Conservation (phyloP, 2,329 filamentous ascomycete genomes). For the Colletotrichum horii region DNA sequence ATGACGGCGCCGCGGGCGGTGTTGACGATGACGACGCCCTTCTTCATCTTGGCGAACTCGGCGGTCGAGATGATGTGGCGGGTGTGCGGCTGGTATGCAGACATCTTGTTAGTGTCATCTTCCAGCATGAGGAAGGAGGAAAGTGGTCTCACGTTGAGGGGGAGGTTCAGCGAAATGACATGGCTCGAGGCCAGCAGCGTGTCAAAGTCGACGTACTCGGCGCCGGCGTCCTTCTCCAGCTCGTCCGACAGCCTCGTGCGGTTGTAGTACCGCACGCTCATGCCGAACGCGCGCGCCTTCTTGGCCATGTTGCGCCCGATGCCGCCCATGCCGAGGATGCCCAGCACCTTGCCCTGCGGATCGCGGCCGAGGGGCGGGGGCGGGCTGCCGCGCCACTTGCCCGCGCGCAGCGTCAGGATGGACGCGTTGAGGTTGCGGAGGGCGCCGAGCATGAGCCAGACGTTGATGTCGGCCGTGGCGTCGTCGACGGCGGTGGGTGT, state of each 20-base stretch:
- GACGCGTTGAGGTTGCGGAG: constrained; percentile 74
- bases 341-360: constrained; percentile 78
- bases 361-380: constrained; percentile 72
- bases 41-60: constrained; percentile 80
- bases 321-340: constrained; percentile 86
- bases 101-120: not conserved
- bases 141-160: constrained; percentile 71
- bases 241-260: constrained; percentile 64
- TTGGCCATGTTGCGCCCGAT: constrained; percentile 79
- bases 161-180: constrained; percentile 80
- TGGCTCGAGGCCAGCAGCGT: constrained; percentile 73
- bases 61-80: constrained; percentile 74
- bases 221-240: constrained; percentile 55
- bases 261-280: constrained; percentile 79
- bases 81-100: constrained; percentile 57
- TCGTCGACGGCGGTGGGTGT: constrained; percentile 83
- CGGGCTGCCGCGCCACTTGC: constrained; percentile 69
- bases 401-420: constrained; percentile 69
- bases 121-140: not conserved
- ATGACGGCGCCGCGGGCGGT: constrained; percentile 84
- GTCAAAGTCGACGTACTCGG: constrained; percentile 75
- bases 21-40: constrained; percentile 78
- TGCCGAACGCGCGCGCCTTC: constrained; percentile 78
- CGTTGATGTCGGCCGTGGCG: constrained; percentile 79
- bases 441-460: constrained; percentile 83